These are phyloP conservation scores for Ceratobasidium sp. DNA, from an alignment of 1,284 basidiomycete species.

Conservation along the genomic window DNA sequence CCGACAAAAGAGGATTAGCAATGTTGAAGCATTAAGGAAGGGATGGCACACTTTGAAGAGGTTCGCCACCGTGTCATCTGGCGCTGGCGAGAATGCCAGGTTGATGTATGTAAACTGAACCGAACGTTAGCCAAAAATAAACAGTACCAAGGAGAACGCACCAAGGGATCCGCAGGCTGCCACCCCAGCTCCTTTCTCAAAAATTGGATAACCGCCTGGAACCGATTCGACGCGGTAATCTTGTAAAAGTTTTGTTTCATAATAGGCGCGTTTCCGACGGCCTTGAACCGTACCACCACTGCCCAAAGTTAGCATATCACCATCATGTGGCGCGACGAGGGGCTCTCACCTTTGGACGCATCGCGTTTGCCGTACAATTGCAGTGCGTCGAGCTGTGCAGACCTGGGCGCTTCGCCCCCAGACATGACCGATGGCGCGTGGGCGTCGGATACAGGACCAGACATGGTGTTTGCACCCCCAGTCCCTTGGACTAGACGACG, in stretches of 20 bases:
- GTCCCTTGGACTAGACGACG: neutral
- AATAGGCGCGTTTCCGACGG: constrained; percentile 97
- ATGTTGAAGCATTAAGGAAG: constrained; percentile 23
- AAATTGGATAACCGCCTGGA: constrained; percentile 96
- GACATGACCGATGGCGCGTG: constrained; percentile 36
- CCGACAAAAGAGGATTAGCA: neutral
- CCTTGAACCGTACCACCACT: constrained; percentile 98
- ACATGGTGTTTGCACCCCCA: constrained; percentile 17
- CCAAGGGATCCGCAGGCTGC: constrained; percentile 88
- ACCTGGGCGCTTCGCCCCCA: constrained; percentile 1
- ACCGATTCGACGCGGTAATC: constrained; percentile 93
- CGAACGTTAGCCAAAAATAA: constrained; percentile 6
- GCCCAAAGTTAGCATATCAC: neutral
- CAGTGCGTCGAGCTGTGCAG: constrained; percentile 34
- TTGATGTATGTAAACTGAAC: constrained; percentile 97
- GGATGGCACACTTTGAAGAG: constrained; percentile 67
- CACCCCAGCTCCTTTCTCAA: constrained; percentile 89
- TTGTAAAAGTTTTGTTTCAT: constrained; percentile 99
- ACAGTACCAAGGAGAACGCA: constrained; percentile 58
- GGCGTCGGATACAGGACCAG: constrained; percentile 21
- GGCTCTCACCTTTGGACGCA: constrained; percentile 32
- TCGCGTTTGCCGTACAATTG: constrained; percentile 35
- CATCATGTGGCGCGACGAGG: neutral
- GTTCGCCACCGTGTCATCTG: constrained; percentile 92
- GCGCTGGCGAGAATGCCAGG: constrained; percentile 93